Percentiles rank a stretch among this genome's conserved stretches.
phyloP scores from a whole-genome alignment of 2,329 filamentous ascomycete species.

The Penicillium sp. region DNA sequence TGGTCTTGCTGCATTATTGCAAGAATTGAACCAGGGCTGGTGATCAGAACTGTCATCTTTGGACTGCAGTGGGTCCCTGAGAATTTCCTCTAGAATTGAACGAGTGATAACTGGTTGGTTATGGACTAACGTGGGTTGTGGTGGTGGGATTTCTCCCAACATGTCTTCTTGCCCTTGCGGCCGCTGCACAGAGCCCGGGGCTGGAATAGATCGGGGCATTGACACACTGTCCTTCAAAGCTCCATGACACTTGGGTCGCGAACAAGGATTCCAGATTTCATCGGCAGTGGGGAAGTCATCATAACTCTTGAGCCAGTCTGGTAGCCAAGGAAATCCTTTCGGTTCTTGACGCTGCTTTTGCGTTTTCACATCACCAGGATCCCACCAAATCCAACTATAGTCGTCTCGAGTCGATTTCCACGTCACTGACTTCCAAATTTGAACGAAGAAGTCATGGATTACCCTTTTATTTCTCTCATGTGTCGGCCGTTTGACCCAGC shows the following conservation, averaged over 20 bases:
- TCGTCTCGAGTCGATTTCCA: conserved; percentile 36
- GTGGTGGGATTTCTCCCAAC: background rate
- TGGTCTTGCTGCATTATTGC: background rate
- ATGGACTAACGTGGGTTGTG: background rate
- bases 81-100: conserved; percentile 3
- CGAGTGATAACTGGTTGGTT: background rate
- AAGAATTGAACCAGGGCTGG: background rate
- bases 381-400: conserved; percentile 43
- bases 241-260: conserved; percentile 3
- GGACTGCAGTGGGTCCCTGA: background rate
- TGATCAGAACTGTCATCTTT: background rate
- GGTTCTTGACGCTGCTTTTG: conserved; percentile 18
- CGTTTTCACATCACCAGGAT: conserved; percentile 28
- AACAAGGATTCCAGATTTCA: conserved; percentile 26
- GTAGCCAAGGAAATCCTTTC: conserved; percentile 22
- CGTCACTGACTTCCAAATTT: conserved; percentile 24
- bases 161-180: background rate
- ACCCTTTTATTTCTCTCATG: conserved; percentile 29
- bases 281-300: conserved; percentile 22
- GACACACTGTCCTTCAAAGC: background rate
- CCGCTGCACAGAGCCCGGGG: background rate
- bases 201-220: background rate
- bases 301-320: conserved; percentile 26
- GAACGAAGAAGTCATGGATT: conserved; percentile 17
- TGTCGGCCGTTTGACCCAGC: conserved; percentile 36